Percentiles rank a stretch among this genome's conserved stretches.
Evolutionary conservation across 169 alveolate genomes (phyloP).

Genomic region (Haemoproteus tartakovskyi): DNA sequence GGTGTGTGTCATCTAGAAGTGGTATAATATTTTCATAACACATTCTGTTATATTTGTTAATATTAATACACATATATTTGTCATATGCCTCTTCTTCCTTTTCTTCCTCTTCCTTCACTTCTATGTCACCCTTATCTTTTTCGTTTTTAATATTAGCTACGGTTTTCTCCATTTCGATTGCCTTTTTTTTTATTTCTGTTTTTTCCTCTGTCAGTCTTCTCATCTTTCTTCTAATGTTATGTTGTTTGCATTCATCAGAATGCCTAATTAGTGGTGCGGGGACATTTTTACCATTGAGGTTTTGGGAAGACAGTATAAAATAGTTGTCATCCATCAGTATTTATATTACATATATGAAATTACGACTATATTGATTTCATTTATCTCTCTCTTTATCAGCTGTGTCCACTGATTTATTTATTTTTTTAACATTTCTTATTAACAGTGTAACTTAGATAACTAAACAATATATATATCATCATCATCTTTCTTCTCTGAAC

Average conservation of each 20-base stretch:
- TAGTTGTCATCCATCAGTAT: slow-evolving; percentile 16
- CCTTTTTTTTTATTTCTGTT: background rate
- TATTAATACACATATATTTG: slow-evolving; percentile 31
- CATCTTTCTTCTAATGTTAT: slow-evolving; percentile 1
- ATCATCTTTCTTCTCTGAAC: no score
- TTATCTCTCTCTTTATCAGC: no score
- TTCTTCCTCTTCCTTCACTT: background rate
- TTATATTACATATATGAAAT: no score
- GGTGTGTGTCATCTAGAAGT: slow-evolving; percentile 15
- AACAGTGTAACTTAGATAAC: no score
- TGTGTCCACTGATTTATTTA: no score
- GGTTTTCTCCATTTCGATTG: background rate
- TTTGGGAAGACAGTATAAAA: slow-evolving; percentile 29
- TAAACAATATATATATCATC: no score
- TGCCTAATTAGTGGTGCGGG: slow-evolving; percentile 48
- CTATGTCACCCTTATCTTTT: background rate
- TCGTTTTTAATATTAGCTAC: no score
- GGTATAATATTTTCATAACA: slow-evolving; percentile 44
- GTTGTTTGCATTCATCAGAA: slow-evolving; percentile 21
- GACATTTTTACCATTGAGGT: slow-evolving; percentile 15
- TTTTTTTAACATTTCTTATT: no score
- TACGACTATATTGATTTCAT: no score
- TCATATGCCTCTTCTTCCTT: background rate
- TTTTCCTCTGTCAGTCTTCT: background rate
- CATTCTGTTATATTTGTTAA: slow-evolving; percentile 21